Base-by-base conservation (phyloP, 2,329 filamentous ascomycete species). In the Aspergillus sp. region DNA sequence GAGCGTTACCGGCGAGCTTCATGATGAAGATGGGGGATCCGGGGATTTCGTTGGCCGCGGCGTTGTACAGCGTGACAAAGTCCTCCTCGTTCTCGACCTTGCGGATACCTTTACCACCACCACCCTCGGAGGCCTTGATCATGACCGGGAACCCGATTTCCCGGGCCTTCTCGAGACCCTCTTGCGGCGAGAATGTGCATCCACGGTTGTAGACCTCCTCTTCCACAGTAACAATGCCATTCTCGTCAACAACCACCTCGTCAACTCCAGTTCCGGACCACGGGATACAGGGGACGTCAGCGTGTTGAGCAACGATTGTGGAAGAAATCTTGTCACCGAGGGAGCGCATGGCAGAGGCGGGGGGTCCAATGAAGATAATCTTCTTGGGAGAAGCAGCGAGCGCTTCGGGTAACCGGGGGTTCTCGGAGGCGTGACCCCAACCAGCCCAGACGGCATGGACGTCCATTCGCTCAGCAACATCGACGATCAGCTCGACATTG, bases 11-110 rank as follows among this genome's bases (percentile, higher is more conserved):
- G 54, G 95, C 95, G 66, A 99, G 84, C 87, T 99, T 97, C 95
- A 99, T 99, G 82, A 99, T 96, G 86, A 99, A 99, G 80, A 99
- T 99, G 69, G 96, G 95, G 31, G 95, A 99, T 52, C 96, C 96
- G 11, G 95, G 96, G 69, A 99, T 98, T 80, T 99, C 96, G 78
- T 90, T 96, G 5, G 95, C 93, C 23, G 96, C 95, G 50, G 94
- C 95, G 80, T 96, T 95, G 85, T 98, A 99, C 50, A 98, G 84
- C 69, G 85, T 84, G 75, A 90, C 85, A 72, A 99, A 99, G 66
- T 91, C 89, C 47, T 94, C 90, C 77, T 97, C 93, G 64, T 84
- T 84, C 64, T 92, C 84, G 69, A 95, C 95, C 82, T 98, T 97
- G 77, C 96, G 92, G 76, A 99, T 99, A 85, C 95, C 95, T 84